Conservation (phyloP, 2,329 filamentous ascomycete species). For the Penicillium griseofulvum region DNA sequence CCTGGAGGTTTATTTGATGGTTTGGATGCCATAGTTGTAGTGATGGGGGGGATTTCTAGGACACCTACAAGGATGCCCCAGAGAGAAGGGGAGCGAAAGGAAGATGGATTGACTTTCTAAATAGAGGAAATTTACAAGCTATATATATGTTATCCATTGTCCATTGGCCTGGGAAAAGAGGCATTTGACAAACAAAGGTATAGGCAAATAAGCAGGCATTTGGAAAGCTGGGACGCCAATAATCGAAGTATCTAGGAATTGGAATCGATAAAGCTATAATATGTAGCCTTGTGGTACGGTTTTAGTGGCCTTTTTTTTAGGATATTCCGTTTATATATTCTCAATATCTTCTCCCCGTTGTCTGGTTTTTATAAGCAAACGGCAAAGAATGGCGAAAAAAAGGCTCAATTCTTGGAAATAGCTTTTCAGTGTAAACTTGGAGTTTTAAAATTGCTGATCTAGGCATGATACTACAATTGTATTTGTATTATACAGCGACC, state of each 20-base stretch:
- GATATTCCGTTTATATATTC: too few species aligned
- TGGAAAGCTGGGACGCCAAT: not conserved
- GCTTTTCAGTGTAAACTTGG: too few species aligned
- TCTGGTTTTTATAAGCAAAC: too few species aligned
- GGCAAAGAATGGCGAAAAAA: too few species aligned
- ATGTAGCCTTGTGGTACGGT: too few species aligned
- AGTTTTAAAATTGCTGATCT: not conserved
- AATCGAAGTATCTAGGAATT: not conserved
- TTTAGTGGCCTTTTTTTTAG: too few species aligned
- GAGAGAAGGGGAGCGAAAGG: not conserved
- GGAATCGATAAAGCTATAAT: not conserved
- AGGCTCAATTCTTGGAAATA: too few species aligned
- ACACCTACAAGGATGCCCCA: not conserved
- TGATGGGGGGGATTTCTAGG: not conserved
- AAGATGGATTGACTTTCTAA: not conserved
- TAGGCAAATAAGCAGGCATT: not conserved
- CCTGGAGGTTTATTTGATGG: not conserved
- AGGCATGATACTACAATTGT: not conserved
- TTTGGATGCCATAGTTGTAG: not conserved
- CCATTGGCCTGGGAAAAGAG: not conserved
- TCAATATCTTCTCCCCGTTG: too few species aligned
- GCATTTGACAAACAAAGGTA: not conserved
- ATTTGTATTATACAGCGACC: not conserved
- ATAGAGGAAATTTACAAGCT: not conserved
- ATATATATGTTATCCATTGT: not conserved